A percentile compares a stretch with the other conserved stretches of the same genome.
These are phyloP conservation scores for Aspergillus fumigatiaffinis DNA, from an alignment of 2,329 filamentous ascomycete genomes.

Conservation along the genomic window DNA sequence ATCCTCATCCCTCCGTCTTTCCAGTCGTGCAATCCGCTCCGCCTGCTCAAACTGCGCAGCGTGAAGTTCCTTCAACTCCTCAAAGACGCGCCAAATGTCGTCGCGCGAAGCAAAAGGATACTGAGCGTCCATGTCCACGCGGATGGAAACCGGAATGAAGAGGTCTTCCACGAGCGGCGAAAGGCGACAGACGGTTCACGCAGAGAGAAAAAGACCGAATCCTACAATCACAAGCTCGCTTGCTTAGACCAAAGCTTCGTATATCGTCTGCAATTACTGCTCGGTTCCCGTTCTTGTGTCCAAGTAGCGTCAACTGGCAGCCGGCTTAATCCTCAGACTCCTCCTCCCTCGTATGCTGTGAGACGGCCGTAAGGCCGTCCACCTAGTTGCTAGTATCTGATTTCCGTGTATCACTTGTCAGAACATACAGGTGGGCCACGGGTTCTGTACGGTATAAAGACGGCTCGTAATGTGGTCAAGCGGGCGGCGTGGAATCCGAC, in stretches of 20 bases:
- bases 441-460: background rate
- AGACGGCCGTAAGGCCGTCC: conserved; percentile 37
- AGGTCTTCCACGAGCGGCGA: background rate
- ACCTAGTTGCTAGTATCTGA: conserved; percentile 22
- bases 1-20: conserved; percentile 61
- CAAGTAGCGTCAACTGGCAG: conserved; percentile 1
- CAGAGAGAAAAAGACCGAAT: background rate
- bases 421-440: conserved; percentile 9
- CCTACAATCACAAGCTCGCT: background rate
- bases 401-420: conserved; percentile 7
- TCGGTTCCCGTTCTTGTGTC: background rate
- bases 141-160: background rate
- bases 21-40: conserved; percentile 58
- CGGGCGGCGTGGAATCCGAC: background rate
- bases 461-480: background rate
- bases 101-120: conserved; percentile 61
- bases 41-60: conserved; percentile 58
- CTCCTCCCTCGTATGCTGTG: conserved; percentile 28
- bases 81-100: conserved; percentile 62
- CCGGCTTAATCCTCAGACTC: conserved; percentile 19
- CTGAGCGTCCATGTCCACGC: conserved; percentile 57
- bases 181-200: background rate
- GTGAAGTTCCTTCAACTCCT: conserved; percentile 59
- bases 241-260: background rate
- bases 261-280: background rate